Base-by-base conservation (phyloP, 208 protist species). In the Acanthamoeba lenticulata region DNA sequence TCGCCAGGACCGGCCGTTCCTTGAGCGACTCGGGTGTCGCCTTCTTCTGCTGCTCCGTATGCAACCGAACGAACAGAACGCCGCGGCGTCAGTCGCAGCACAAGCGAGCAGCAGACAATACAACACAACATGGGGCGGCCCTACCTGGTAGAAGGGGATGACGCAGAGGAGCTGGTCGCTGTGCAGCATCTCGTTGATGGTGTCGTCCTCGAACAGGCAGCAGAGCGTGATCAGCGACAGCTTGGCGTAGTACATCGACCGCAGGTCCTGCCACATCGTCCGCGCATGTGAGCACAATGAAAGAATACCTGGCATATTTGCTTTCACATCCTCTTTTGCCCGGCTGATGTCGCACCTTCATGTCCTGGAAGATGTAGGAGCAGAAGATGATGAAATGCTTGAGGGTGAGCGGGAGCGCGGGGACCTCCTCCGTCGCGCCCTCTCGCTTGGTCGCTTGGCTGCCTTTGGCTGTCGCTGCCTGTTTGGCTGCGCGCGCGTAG, bases 371-470 rank as follows among this genome's bases (percentile, higher is more conserved):
- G 17, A 90, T 90, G 38, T 90, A 90, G 17, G 81, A 90, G 65
- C 81, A 90, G 52, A 90, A 90, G 17, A 67, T 90, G 81, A 90
- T 47, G 47, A 90, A 90, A 11, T 90, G 81, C 52, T 90, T 40
- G 5, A 90, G 52, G 13, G 52, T 45, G 49, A 67, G 81, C 24
- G 81, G 81, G 40, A 90, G 44, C 81, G 81, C 17, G 44, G 44
- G 7, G 19, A 44, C 29, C 0, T 90, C 81, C 34, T 89, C 79
- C 9, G 21, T 13, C 13, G 45, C 29, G 34, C 7, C 34, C 34
- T 7, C 34, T 29, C 17, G 9, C 34, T 29, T 77, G 27, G 65
- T 34, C 11, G 65, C n/a, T n/a, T n/a, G n/a, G n/a, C n/a, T n/a
- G n/a, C n/a, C n/a, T n/a, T n/a, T n/a, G n/a, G n/a, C n/a, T n/a